Base-by-base conservation (phyloP, 176 grass and related monocot genomes). In the Zea luxurians region DNA sequence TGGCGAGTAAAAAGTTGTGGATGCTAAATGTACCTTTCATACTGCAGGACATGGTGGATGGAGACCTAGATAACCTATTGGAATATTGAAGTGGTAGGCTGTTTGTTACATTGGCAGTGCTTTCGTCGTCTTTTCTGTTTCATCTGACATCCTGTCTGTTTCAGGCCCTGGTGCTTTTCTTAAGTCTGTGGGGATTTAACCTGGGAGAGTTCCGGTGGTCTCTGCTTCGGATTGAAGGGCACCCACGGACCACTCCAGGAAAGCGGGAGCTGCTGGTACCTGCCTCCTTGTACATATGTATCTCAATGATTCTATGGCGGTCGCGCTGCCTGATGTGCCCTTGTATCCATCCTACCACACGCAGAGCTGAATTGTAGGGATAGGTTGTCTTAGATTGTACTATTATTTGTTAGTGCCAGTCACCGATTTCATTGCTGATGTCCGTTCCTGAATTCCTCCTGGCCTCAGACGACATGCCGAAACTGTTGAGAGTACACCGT, bases 1-100 rank as follows among this genome's bases (percentile, higher is more conserved):
- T 48, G 8, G n/a, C 50, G 20, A 71, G 15, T 38, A 76, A 64
- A 64, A 63, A 82, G 5, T 35, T 57, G 15, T 45, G 18, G 17
- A 71, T 84, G 11, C 43, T 88, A 45, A 83, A 37, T 72, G 10
- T 15, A 76, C 48, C 13, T 68, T 35, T 86, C 38, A 34, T 90
- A 73, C 74, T 61, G 72, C 92, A 98, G 92, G 83, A 52, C 74
- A 80, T 83, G 63, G 84, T 83, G 82, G 86, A 78, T 98, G 92
- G 96, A 98, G 96, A 80, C 95, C 92, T 48, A 89, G 89, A 86
- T 98, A 80, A 86, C 67, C 68, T 70, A 75, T 69, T 9, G 57
- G 38, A 53, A 47, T 70, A 40, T 13, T 68, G 68, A 71, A 74
- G 42, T 20, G 80, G 80, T 83, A 88, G 7, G n/a, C 17, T 37